Percentiles rank a stretch among this genome's conserved stretches.
These are phyloP conservation scores for Cucurbita argyrosperma DNA, from an alignment of 306 rosid genomes.

Conservation along the genomic window DNA sequence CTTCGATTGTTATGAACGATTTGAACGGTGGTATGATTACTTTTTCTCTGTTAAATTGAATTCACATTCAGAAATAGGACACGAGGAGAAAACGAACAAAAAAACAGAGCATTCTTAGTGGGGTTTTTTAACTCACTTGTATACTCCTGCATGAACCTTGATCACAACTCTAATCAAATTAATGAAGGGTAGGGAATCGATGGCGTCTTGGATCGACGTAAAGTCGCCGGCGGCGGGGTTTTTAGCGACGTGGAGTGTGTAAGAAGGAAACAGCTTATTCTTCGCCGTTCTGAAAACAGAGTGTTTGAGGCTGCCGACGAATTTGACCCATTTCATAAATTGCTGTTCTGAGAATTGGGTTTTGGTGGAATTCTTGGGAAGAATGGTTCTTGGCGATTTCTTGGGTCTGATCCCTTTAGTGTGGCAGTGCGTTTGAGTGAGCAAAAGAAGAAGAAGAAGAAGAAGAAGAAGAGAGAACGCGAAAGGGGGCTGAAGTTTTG, in stretches of 20 bases:
- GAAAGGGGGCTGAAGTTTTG: constrained; percentile 19
- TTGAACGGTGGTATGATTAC: constrained; percentile 66
- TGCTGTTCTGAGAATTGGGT: constrained; percentile 50
- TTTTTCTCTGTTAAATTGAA: constrained; percentile 53
- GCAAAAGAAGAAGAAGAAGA: constrained; percentile 24
- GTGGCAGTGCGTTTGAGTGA: constrained; percentile 28
- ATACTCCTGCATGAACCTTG: constrained; percentile 89
- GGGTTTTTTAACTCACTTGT: constrained; percentile 46
- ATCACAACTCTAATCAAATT: constrained; percentile 83
- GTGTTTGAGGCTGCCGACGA: constrained; percentile 69
- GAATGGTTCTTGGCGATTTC: not conserved
- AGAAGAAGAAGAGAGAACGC: constrained; percentile 18
- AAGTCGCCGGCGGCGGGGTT: constrained; percentile 47
- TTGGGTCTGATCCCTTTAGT: constrained; percentile 30
- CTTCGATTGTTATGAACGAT: constrained; percentile 77
- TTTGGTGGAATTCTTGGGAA: constrained; percentile 23
- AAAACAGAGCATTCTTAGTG: constrained; percentile 5
- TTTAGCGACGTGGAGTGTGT: constrained; percentile 53
- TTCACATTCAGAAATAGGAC: not conserved
- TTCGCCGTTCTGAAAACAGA: constrained; percentile 54
- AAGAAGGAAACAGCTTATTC: constrained; percentile 74
- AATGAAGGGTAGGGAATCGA: constrained; percentile 69
- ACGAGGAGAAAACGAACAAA: not conserved
- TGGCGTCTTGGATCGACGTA: constrained; percentile 65
- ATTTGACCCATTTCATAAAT: constrained; percentile 77